Conservation (phyloP, 176 grass and related monocot species). For the Rhynchospora pubera region DNA sequence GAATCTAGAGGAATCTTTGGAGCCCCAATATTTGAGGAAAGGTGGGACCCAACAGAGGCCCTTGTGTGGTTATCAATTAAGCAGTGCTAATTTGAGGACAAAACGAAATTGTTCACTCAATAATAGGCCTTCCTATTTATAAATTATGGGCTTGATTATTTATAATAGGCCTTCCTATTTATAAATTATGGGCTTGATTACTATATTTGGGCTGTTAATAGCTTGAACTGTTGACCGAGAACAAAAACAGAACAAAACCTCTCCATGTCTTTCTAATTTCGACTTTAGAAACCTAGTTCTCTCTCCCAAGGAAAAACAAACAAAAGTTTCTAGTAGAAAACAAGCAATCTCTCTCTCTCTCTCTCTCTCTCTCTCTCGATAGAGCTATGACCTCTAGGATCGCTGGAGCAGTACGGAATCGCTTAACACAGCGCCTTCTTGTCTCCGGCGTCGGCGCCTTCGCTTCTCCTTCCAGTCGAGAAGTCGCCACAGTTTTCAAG, state of each 20-base stretch:
- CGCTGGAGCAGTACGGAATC: slow-evolving; percentile 8
- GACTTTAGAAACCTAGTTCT: neutral
- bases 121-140: neutral
- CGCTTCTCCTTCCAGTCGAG: neutral
- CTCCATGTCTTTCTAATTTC: neutral
- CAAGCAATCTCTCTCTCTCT: no score
- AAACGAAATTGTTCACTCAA: neutral
- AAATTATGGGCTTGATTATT: no score
- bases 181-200: neutral
- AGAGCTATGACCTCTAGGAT: slow-evolving; percentile 19
- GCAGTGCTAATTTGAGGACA: neutral
- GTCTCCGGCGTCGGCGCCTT: neutral
- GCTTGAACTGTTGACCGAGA: neutral
- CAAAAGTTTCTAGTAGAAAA: neutral
- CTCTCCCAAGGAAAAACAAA: neutral
- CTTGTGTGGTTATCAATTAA: neutral
- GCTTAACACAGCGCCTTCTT: neutral
- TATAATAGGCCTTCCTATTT: no score
- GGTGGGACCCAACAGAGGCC: neutral
- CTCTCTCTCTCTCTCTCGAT: neutral
- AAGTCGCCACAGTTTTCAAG: slow-evolving; percentile 3
- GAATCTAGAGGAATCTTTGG: slow-evolving; percentile 20
- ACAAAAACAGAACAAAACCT: no score
- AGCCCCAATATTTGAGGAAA: neutral
- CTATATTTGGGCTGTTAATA: neutral